These are phyloP conservation scores for Trichophyton schoenleinii DNA, from an alignment of 2,329 filamentous ascomycete species.

Conservation along the genomic window DNA sequence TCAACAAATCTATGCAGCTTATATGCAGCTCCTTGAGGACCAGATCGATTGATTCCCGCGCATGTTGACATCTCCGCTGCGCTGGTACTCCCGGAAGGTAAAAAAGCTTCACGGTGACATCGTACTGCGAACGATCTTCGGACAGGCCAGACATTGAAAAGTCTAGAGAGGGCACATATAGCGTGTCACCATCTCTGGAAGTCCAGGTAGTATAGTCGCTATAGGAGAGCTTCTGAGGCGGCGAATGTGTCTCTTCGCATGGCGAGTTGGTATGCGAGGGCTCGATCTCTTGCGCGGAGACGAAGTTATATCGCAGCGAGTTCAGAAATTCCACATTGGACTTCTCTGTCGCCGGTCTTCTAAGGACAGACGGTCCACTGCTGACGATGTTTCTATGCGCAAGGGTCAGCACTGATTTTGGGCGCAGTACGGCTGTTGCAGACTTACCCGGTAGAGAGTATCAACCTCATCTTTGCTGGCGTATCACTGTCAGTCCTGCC, in stretches of 20 bases:
- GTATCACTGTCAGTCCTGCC: background rate
- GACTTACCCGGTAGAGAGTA: slow-evolving; percentile 69
- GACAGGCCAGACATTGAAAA: slow-evolving; percentile 57
- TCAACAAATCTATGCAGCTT: slow-evolving; percentile 67
- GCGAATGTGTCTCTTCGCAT: slow-evolving; percentile 11
- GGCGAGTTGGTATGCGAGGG: slow-evolving; percentile 21
- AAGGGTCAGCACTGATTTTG: background rate
- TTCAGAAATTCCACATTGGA: slow-evolving; percentile 90
- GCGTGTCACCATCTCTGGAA: slow-evolving; percentile 39
- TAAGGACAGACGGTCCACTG: slow-evolving; percentile 69
- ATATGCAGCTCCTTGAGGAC: slow-evolving; percentile 71
- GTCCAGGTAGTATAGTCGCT: slow-evolving; percentile 52
- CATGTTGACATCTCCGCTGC: slow-evolving; percentile 54
- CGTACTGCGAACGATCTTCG: slow-evolving; percentile 75
- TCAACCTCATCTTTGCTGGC: slow-evolving; percentile 55
- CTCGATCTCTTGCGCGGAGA: slow-evolving; percentile 54
- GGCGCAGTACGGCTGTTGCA: background rate
- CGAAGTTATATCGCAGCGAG: slow-evolving; percentile 72
- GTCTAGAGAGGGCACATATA: slow-evolving; percentile 69
- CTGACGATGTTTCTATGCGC: slow-evolving; percentile 64
- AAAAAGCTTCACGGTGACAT: slow-evolving; percentile 92
- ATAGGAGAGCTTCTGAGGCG: slow-evolving; percentile 15
- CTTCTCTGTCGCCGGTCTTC: slow-evolving; percentile 62
- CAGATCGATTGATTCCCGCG: slow-evolving; percentile 63
- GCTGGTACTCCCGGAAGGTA: slow-evolving; percentile 63